Percentiles rank a stretch among this genome's conserved stretches.
Conservation (phyloP, 352 stramenopile species). For the Discostella stelligera region DNA sequence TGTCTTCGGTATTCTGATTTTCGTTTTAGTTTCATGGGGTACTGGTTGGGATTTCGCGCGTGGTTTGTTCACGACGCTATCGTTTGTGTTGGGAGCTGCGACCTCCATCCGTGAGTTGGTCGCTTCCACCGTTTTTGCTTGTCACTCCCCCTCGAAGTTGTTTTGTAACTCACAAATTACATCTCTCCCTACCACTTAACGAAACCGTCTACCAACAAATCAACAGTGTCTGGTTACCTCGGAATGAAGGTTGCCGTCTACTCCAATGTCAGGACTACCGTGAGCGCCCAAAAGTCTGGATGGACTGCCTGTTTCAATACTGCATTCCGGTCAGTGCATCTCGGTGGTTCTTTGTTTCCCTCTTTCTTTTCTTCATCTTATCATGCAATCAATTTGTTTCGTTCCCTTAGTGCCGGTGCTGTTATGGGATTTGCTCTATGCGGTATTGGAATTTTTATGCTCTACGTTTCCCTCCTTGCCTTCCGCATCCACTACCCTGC, state of each 20-base stretch:
- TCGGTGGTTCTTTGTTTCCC: background rate
- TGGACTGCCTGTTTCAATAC: constrained; percentile 97
- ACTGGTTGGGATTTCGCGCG: constrained; percentile 90
- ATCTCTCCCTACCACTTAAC: background rate
- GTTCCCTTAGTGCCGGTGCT: constrained; percentile 84
- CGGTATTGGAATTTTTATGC: constrained; percentile 94
- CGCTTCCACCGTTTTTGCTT: background rate
- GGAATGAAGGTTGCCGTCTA: constrained; percentile 99
- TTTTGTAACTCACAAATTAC: constrained; percentile 5
- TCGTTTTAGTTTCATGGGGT: constrained; percentile 83
- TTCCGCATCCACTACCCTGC: constrained; percentile 90
- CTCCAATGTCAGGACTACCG: constrained; percentile 97
- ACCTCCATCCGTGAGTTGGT: constrained; percentile 89
- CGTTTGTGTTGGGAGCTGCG: constrained; percentile 96
- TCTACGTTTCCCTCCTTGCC: constrained; percentile 94
- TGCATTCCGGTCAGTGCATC: constrained; percentile 84
- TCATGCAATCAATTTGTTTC: background rate
- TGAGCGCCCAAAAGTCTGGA: constrained; percentile 93
- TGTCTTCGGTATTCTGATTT: constrained; percentile 82
- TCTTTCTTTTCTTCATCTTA: background rate
- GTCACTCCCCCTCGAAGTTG: background rate
- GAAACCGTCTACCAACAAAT: no score
- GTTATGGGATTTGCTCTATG: constrained; percentile 99
- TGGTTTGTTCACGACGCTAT: constrained; percentile 91
- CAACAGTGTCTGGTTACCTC: constrained; percentile 90